Base-by-base conservation (phyloP, 2,329 filamentous ascomycete genomes). In the Trichoderma oligosporum region DNA sequence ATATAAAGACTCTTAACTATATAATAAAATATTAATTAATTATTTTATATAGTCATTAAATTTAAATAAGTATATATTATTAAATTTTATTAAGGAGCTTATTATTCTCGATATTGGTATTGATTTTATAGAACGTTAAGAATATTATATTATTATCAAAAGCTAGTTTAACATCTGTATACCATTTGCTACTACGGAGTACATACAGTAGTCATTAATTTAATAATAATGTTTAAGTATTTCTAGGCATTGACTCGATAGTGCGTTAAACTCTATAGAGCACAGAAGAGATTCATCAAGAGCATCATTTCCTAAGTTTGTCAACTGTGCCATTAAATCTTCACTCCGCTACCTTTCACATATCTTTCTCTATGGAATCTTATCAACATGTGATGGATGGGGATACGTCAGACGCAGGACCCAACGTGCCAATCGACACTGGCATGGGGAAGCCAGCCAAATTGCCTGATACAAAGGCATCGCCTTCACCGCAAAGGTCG, bases 401-500 rank as follows among this genome's bases (percentile, higher is more conserved):
- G 18, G 54, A 60, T n/a, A n/a, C 41, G 14, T 24, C 7, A 33
- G 33, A 20, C 22, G 52, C 31, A 38, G 33, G 31, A 36, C 20
- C 42, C 7, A 55, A 38, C 18, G 46, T 55, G 52, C 46, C 52
- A 38, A 16, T 22, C 52, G 45, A 55, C 25, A 33, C 41, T 24
- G 54, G 47, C 16, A 16, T 25, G 14, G 54, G 57, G 16, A 47
- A 16, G 7, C 29, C 49, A 25, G 36, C 39, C 25, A 42, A 27
- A 14, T 14, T 41, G 48, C 12, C 58, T 16, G 47, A 31, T 35
- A n/a, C 33, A 6, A 54, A 54, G 36, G 22, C 55, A 11, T 49
- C 61, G 5, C 41, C 49, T 16, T 31, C 57, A 20, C 60, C 61
- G n/a, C 63, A 62, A 14, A 60, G 61, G 36, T 62, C 62, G 27